phyloP scores from a whole-genome alignment of 805 yeast genomes.

The Saccharomycopsis olivae region DNA sequence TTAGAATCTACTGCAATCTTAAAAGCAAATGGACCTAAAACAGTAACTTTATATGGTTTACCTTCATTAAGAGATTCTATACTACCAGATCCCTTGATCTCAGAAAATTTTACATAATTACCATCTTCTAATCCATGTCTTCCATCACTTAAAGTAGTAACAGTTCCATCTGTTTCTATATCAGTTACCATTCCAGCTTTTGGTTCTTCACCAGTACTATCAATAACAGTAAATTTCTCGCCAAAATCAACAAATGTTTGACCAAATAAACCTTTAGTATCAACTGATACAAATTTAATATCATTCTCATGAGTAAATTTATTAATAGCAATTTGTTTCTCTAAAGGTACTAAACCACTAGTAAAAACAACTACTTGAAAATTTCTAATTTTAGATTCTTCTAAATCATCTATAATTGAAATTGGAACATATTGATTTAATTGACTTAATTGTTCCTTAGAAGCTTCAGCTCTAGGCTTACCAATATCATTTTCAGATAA shows the following conservation, averaged over 20 bases:
- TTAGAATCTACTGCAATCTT: conserved; percentile 43
- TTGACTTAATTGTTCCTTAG: conserved; percentile 63
- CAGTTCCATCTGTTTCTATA: conserved; percentile 79
- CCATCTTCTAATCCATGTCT: conserved; percentile 95
- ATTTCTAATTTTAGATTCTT: conserved; percentile 39
- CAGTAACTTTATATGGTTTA: conserved; percentile 62
- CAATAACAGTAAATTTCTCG: conserved; percentile 63
- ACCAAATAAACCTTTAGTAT: conserved; percentile 82
- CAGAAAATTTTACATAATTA: conserved; percentile 75
- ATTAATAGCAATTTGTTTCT: conserved; percentile 68
- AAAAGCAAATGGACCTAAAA: conserved; percentile 92
- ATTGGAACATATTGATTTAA: conserved; percentile 88
- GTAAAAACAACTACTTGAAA: conserved; percentile 75
- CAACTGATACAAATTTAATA: conserved; percentile 75
- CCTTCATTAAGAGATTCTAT: conserved; percentile 67
- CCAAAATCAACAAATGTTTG: conserved; percentile 88
- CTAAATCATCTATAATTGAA: conserved; percentile 45
- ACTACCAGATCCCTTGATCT: conserved; percentile 51
- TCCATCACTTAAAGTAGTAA: conserved; percentile 84
- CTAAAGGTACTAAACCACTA: conserved; percentile 58
- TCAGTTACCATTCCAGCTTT: conserved; percentile 78
- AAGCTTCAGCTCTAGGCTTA: conserved; percentile 59
- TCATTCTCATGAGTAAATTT: conserved; percentile 59
- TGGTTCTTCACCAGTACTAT: conserved; percentile 91
- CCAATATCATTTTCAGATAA: conserved; percentile 66